Evolutionary conservation across 352 stramenopile species (phyloP).

Genomic region (Phytophthora macrochlamydospora): DNA sequence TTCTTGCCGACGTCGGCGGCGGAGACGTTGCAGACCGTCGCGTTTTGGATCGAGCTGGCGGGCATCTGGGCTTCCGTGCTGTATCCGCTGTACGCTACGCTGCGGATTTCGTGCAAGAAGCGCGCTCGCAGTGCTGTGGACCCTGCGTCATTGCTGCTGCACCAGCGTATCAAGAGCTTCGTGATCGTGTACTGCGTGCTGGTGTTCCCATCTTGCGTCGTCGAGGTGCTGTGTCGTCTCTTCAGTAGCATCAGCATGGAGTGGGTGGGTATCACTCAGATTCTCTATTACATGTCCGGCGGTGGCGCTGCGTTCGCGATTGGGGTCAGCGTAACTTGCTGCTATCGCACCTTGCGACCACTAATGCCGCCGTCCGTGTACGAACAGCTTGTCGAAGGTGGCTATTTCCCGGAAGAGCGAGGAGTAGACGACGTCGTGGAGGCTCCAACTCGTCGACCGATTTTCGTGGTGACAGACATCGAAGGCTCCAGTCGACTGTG

Average conservation of each 20-base stretch:
- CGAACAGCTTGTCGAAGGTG: constrained; percentile 64
- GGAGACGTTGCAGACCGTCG: constrained; percentile 34
- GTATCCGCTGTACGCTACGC: constrained; percentile 56
- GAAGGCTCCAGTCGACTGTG: constrained; percentile 79
- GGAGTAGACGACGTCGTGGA: constrained; percentile 43
- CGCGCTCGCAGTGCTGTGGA: constrained; percentile 46
- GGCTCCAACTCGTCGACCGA: constrained; percentile 49
- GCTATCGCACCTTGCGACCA: constrained; percentile 60
- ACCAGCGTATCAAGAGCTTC: constrained; percentile 72
- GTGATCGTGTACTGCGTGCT: constrained; percentile 72
- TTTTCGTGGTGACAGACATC: constrained; percentile 88
- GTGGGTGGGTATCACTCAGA: constrained; percentile 53
- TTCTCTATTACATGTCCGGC: constrained; percentile 68
- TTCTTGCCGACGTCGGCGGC: constrained; percentile 43
- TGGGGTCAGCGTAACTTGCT: constrained; percentile 65
- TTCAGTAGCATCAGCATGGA: constrained; percentile 40
- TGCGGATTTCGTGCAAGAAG: constrained; percentile 57
- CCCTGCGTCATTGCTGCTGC: constrained; percentile 46
- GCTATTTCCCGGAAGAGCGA: constrained; percentile 54
- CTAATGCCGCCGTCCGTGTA: constrained; percentile 68
- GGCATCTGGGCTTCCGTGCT: constrained; percentile 63
- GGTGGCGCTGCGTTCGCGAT: constrained; percentile 64
- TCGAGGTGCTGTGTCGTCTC: constrained; percentile 42
- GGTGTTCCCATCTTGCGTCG: constrained; percentile 63
- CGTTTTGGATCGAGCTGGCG: constrained; percentile 50